phyloP scores from a whole-genome alignment of 306 rosid genomes.

The Quercus aquifolioides region DNA sequence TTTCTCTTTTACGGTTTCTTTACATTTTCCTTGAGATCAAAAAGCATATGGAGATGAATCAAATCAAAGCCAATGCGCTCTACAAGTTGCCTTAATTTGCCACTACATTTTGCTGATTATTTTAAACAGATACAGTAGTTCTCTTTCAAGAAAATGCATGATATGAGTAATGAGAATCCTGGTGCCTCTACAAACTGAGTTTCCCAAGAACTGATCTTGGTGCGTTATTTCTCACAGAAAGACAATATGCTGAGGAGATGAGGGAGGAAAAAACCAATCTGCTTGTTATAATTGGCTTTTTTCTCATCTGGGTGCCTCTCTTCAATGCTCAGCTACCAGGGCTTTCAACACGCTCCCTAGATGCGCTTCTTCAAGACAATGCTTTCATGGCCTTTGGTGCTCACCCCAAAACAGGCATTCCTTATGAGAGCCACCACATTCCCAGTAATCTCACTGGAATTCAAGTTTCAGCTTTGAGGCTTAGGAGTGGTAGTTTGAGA shows the following conservation, averaged over 20 bases:
- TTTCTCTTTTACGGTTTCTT: slow-evolving; percentile 6
- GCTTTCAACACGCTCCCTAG: slow-evolving; percentile 34
- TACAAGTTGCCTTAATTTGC: neutral
- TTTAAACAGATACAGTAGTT: neutral
- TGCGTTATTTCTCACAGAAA: neutral
- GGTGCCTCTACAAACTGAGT: too few species aligned
- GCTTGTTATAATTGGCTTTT: slow-evolving; percentile 12
- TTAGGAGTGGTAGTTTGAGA: slow-evolving; percentile 42
- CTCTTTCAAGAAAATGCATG: neutral
- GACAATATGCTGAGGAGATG: slow-evolving; percentile 34
- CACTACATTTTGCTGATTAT: neutral
- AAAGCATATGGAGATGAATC: neutral
- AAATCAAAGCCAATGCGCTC: neutral
- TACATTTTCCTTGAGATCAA: neutral
- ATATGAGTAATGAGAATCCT: neutral
- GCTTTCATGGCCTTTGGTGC: slow-evolving; percentile 38
- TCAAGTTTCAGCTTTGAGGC: slow-evolving; percentile 38
- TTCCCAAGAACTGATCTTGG: neutral
- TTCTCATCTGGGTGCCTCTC: slow-evolving; percentile 15
- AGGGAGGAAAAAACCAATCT: slow-evolving; percentile 13
- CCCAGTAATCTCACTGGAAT: slow-evolving; percentile 44
- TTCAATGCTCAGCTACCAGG: slow-evolving; percentile 19
- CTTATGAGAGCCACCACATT: slow-evolving; percentile 20
- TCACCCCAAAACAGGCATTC: slow-evolving; percentile 31
- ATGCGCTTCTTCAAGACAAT: slow-evolving; percentile 39